Conservation (phyloP, 78 protist species). For the Fonticula alba region DNA sequence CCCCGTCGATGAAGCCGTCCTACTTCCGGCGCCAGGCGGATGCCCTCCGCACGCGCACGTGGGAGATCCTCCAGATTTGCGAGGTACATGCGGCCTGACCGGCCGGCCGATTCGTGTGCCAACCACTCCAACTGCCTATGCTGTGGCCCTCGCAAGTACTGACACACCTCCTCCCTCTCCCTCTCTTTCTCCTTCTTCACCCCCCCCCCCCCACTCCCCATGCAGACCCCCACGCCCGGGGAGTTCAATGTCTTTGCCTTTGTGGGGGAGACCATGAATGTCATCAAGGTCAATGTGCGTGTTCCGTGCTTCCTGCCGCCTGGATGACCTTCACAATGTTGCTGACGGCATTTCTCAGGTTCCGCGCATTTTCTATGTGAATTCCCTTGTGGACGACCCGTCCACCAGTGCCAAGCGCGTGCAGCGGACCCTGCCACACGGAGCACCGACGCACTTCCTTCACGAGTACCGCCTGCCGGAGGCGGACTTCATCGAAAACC, state of each 20-base stretch:
- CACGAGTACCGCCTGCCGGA: conserved; percentile 2
- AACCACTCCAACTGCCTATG: too few species aligned
- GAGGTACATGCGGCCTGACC: too few species aligned
- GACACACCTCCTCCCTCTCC: too few species aligned
- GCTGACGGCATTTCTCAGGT: conserved; percentile 10
- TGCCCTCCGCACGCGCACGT: neutral
- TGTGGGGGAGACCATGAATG: neutral
- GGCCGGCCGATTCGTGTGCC: too few species aligned
- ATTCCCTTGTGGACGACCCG: conserved; percentile 12
- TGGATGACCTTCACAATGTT: neutral
- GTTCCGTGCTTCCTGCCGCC: neutral
- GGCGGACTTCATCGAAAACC: neutral
- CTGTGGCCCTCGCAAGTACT: too few species aligned
- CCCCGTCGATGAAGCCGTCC: neutral
- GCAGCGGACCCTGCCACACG: neutral
- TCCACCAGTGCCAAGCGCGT: neutral
- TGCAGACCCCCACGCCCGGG: conserved; percentile 10
- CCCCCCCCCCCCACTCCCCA: too few species aligned
- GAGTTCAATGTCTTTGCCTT: conserved; percentile 13
- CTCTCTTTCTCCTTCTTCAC: too few species aligned
- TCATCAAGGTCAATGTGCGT: neutral
- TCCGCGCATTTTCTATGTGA: conserved; percentile 50
- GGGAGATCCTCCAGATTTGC: conserved; percentile 1
- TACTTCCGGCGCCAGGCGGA: neutral
- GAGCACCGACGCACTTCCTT: neutral